Evolutionary conservation across 108 stramenopile species (phyloP), one percentile per base, ranked within the genome.

Genomic region (Discostella stelligeroides): DNA sequence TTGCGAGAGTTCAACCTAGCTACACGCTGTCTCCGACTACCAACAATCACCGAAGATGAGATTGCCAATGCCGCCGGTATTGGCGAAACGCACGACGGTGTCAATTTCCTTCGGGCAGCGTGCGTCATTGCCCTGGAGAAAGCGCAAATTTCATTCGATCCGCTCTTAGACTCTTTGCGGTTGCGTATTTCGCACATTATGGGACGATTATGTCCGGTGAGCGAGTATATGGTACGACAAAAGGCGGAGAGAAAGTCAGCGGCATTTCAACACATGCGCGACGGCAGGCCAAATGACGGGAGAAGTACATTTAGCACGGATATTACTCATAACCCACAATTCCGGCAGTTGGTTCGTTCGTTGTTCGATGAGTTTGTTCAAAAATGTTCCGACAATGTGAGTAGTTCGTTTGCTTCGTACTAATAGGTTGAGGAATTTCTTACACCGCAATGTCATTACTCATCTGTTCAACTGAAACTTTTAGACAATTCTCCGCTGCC

Each of bases 1-100:
- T 51, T 97, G 21, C 72, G 92, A 34, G 96, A 97, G 72, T 97
- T 97, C 65, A 84, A 85, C 60, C 76, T 95, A 29, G 96, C 96
- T 9, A 88, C 93, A 18, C 70, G 88, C 18, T 92, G 92, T 62
- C 85, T 95, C 51, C 78, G 84, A 37, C 66, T 87, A 8, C 96
- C 96, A 15, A 86, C 86, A 46, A 89, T 96, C 43, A 83, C 90
- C 4, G 92, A 94, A 61, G 92, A 95, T 57, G 96, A 97, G 80
- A 95, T 97, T 72, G 96, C 96, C 42, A 97, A 97, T 79, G 94
- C 96, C 29, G 92, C 92, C 66, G 96, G 96, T 40, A 87, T 97
- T 23, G 92, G 92, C 23, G 92, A 93, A 49, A 88, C 92, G 42
- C 96, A 97, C 70, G 94, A 97, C 68, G 96, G 96, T 30, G 96